These are phyloP conservation scores for Vaccinium myrtillus DNA, from an alignment of 148 eudicot genomes.

Conservation along the genomic window DNA sequence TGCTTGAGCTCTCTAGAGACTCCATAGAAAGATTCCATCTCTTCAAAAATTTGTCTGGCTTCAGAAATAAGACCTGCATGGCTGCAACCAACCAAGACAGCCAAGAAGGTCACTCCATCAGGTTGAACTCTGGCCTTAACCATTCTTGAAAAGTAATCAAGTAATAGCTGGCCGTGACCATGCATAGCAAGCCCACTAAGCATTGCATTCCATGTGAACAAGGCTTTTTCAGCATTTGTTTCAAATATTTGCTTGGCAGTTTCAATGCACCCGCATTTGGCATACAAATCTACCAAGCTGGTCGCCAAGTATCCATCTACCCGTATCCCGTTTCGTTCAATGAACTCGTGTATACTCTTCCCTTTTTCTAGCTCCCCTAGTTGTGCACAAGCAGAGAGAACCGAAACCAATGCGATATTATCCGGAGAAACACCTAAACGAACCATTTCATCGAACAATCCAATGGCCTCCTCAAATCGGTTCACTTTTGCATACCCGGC, in stretches of 20 bases:
- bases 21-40: constrained; percentile 54
- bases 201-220: constrained; percentile 84
- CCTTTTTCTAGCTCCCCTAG: constrained; percentile 72
- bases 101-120: constrained; percentile 76
- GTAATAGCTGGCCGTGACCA: constrained; percentile 49
- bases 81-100: constrained; percentile 72
- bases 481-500: constrained; percentile 67
- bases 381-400: constrained; percentile 76
- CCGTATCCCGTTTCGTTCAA: constrained; percentile 31
- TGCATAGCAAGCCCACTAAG: constrained; percentile 74
- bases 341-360: constrained; percentile 39
- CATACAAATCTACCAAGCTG: constrained; percentile 69
- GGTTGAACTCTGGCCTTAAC: constrained; percentile 44
- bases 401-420: constrained; percentile 65
- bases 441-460: constrained; percentile 55
- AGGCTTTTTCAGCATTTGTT: constrained; percentile 38
- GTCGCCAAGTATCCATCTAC: constrained; percentile 51
- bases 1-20: constrained; percentile 74
- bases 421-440: constrained; percentile 38
- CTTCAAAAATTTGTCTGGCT: constrained; percentile 49
- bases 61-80: constrained; percentile 67
- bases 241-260: constrained; percentile 53
- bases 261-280: constrained; percentile 70
- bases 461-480: constrained; percentile 51
- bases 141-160: constrained; percentile 66